Base-by-base conservation (phyloP, 129 eudicot genomes). In the Lonicera japonica region DNA sequence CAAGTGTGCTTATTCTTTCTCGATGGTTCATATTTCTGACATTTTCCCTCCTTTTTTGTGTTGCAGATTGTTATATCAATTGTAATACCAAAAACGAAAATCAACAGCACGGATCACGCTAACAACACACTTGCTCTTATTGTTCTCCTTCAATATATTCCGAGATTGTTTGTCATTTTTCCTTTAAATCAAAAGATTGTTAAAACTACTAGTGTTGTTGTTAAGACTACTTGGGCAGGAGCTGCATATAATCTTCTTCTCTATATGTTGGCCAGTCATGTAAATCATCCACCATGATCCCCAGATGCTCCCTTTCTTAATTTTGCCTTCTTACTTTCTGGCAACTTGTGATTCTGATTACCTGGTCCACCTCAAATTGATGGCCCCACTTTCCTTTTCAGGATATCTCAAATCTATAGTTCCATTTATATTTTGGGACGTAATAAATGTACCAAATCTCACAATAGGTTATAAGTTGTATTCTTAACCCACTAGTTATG, bases 161-260 rank as follows among this genome's bases (percentile, higher is more conserved):
- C 96, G 0, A 60, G 96, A 65, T 66, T 88, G 61, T 92, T 85
- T 52, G 85, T 92, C 52, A 85, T 88, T 60, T 82, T 88, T 53
- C 99, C 99, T n/a, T 68, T 92, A 25, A 88, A 92, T 65, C 81
- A 80, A 64, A 53, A 82, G 64, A 92, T 92, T 4, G 83, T 85
- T 55, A 92, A 88, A 63, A 77, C 95, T 0, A 92, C 96, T 11
- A 96, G 96, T 15, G 83, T 85, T 25, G 87, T 92, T 14, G 91
- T 96, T 19, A 92, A 85, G 69, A 92, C 95, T 60, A 91, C 99
- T n/a, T 92, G 96, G 99, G 95, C 96, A 7, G 99, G 99, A 56
- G 95, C 96, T 34, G 99, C 88, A 11, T 92, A 92, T 75, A 92
- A 85, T 79, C 88, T 92, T 21, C 86, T 92, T 21, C 92, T 92